Percentiles rank a stretch among this genome's conserved stretches.
phyloP scores from a whole-genome alignment of 371 early-diverging fungal genomes.

The Haplosporangium sp. region DNA sequence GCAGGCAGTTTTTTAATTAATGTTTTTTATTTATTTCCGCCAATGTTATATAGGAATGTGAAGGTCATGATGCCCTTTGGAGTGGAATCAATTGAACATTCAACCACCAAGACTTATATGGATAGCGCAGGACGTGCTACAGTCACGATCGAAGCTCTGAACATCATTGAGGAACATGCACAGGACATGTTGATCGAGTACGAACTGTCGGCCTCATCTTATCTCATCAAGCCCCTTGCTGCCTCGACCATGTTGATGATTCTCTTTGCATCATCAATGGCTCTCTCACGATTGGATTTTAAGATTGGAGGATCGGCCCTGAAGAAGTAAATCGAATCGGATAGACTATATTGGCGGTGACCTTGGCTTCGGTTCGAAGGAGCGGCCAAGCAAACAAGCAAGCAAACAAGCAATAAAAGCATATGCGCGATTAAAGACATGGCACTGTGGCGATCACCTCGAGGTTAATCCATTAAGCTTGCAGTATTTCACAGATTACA shows the following conservation, averaged over 20 bases:
- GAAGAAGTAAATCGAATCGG: conserved; percentile 19
- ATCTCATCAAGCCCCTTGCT: conserved; percentile 51
- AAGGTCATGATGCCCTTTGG: conserved; percentile 70
- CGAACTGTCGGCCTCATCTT: conserved; percentile 20
- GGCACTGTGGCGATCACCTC: too few species aligned
- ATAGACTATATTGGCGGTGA: too few species aligned
- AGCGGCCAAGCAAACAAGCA: too few species aligned
- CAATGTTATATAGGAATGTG: conserved; percentile 58
- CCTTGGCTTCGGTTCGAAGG: too few species aligned
- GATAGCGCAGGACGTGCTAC: conserved; percentile 85
- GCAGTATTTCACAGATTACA: too few species aligned
- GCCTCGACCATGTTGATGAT: conserved; percentile 44
- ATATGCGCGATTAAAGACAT: too few species aligned
- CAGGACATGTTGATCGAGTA: conserved; percentile 56
- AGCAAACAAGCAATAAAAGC: too few species aligned
- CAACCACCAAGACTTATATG: conserved; percentile 74
- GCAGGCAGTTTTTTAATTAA: background rate
- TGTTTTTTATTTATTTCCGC: background rate
- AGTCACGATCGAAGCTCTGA: conserved; percentile 70
- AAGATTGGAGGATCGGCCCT: conserved; percentile 34
- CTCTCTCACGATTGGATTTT: conserved; percentile 35
- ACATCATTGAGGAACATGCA: conserved; percentile 74
- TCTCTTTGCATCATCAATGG: conserved; percentile 43
- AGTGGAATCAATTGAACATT: conserved; percentile 61
- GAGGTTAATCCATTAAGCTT: too few species aligned